Evolutionary conservation across 345 rosid species (phyloP), one percentile per base, ranked within the genome.

Genomic region (Microthlaspi erraticum): DNA sequence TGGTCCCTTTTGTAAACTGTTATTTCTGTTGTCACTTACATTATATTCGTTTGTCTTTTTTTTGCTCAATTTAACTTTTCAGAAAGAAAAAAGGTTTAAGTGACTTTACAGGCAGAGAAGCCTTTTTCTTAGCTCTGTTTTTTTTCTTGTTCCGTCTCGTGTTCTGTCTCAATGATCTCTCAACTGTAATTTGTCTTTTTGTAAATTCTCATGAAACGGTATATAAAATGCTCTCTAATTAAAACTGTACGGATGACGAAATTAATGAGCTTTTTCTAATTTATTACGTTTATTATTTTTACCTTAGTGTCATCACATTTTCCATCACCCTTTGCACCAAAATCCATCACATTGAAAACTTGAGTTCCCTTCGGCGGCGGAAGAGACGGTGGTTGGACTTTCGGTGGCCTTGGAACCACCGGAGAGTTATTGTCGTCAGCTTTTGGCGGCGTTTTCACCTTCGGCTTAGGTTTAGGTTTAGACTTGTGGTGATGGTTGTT

Each of bases 281-380:
- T 20, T 13, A 39, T 32, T 3, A n/a, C n/a, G n/a, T 32, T 6
- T 38, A 8, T 26, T 3, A n/a, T 13, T 11, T 36, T 45, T 72
- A 88, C 98, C 98, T 91, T 85, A 42, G 99, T 87, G 72, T 93
- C 99, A 70, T 91, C 99, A 37, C 79, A 78, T 74, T 77, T 83
- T 29, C 97, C 97, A 71, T 91, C 86, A 33, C 99, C 99, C 70
- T 85, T 85, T n/a, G 99, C 99, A 1, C 97, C 96, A 73, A 83
- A 93, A 76, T 85, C 71, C 45, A 83, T 70, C 74, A 93, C 99
- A 59, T 88, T 83, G 42, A 85, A 87, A 41, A 78, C 75, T 0
- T 69, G 18, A 23, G 91, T 76, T 34, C 60, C 77, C 20, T 77
- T 56, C 10, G 1, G 11, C 46, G 78, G 75, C 13, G 91, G 88